Conservation (phyloP, 1,284 basidiomycete species). For the Apiotrichum montevideense region DNA sequence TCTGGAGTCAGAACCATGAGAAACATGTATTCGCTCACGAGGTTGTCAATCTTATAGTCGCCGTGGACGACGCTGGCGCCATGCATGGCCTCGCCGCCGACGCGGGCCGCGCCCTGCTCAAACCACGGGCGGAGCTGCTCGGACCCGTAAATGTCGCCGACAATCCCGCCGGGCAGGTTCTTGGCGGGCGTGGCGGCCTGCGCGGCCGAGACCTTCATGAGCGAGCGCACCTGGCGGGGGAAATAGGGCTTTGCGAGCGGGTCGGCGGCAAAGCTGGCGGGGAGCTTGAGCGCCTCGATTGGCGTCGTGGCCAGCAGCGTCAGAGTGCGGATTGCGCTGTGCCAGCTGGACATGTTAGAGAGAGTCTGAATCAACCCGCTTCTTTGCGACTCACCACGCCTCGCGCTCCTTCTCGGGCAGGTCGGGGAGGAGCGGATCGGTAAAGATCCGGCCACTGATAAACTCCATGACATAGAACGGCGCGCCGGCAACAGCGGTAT, state of each 20-base stretch:
- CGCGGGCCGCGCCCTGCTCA: slow-evolving; percentile 55
- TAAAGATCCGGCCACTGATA: slow-evolving; percentile 84
- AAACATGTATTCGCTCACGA: background rate
- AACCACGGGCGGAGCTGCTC: slow-evolving; percentile 66
- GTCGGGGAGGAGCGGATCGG: slow-evolving; percentile 69
- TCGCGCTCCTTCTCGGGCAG: slow-evolving; percentile 56
- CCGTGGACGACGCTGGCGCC: slow-evolving; percentile 70
- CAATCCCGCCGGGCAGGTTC: slow-evolving; percentile 27
- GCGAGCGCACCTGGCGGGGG: slow-evolving; percentile 81
- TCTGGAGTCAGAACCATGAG: slow-evolving; percentile 20
- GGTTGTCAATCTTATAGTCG: slow-evolving; percentile 92
- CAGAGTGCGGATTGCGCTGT: slow-evolving; percentile 68
- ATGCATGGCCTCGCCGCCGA: slow-evolving; percentile 65
- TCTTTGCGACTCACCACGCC: slow-evolving; percentile 57
- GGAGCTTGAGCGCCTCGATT: slow-evolving; percentile 63
- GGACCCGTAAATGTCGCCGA: slow-evolving; percentile 53
- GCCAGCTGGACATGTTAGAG: slow-evolving; percentile 55
- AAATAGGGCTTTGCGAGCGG: slow-evolving; percentile 61
- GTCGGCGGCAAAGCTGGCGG: slow-evolving; percentile 63
- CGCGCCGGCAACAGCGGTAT: slow-evolving; percentile 69
- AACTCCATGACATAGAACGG: slow-evolving; percentile 95
- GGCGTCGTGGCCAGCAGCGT: slow-evolving; percentile 66
- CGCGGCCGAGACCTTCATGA: slow-evolving; percentile 65
- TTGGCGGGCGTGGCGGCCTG: slow-evolving; percentile 64
- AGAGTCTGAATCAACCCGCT: background rate